Base-by-base conservation (phyloP, 2,329 filamentous ascomycete genomes). In the Penicillium sp. region DNA sequence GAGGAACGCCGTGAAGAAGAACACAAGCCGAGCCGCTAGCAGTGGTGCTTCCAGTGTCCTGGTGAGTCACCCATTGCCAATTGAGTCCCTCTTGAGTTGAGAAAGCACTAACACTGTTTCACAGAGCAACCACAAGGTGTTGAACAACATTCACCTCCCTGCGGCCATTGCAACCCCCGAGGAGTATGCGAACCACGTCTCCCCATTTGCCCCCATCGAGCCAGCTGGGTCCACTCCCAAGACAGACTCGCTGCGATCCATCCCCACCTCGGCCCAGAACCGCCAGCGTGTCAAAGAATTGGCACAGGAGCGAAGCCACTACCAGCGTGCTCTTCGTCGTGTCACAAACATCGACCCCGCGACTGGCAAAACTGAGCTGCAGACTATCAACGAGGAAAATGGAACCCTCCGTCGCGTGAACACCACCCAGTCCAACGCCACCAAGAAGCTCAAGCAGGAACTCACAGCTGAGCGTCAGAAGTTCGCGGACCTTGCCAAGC, bases 281-380 rank as follows among this genome's bases (percentile, higher is more conserved):
- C 32, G 32, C 21, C 3, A 27, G 1, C 44, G 49, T 2, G 47
- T 49, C 14, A 31, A 63, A 22, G 54, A 58, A 6, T 53, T 71
- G n/a, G 63, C 56, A 3, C 54, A 55, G 5, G 69, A 74, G 38
- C 67, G 70, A 2, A 63, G 69, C 43, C 65, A 64, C 43, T 67
- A 68, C 42, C 65, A 61, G 27, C 64, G 59, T n/a, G 60, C 53
- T 5, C 63, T 67, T 43, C 47, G 56, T 7, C 56, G 64, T 40
- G 67, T 64, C 52, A 64, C 58, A 3, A 48, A 32, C 1, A 29
- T 67, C 40, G 69, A 75, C 31, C 56, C 60, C 0, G 47, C 46
- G 22, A 69, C 71, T 2, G 69, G 70, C 2, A 71, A 70, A 52
- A 56, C 60, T 10, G 64, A 57, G 18, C 49, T 57, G 5, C 54